phyloP scores from a whole-genome alignment of 345 rosid species.

The Excoecaria cochinchinensis region DNA sequence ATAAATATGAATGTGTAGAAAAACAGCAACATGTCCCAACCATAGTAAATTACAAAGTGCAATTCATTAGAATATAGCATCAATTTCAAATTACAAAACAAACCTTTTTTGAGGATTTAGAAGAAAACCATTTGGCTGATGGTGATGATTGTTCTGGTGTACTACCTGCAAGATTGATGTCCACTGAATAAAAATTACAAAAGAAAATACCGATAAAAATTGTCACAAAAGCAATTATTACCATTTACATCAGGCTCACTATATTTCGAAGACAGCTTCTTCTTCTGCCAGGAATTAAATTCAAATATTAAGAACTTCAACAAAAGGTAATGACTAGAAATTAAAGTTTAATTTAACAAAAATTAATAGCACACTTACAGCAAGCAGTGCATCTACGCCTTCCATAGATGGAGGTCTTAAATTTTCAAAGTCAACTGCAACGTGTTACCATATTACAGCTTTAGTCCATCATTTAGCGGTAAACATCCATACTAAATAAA shows the following conservation, averaged over 20 bases:
- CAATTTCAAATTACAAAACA: slow-evolving; percentile 9
- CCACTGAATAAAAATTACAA: background rate
- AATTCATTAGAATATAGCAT: background rate
- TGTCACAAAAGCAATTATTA: slow-evolving; percentile 27
- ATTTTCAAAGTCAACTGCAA: slow-evolving; percentile 61
- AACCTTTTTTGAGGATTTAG: slow-evolving; percentile 83
- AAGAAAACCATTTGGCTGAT: slow-evolving; percentile 73
- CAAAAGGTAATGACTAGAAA: background rate
- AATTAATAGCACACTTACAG: slow-evolving; percentile 35
- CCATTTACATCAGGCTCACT: slow-evolving; percentile 53
- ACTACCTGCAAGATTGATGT: slow-evolving; percentile 46
- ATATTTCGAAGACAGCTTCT: slow-evolving; percentile 51
- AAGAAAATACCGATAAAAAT: background rate
- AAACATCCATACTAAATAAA: background rate
- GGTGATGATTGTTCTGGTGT: slow-evolving; percentile 43
- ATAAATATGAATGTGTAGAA: background rate
- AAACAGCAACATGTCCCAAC: background rate
- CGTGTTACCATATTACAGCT: background rate
- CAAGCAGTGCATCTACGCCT: slow-evolving; percentile 54
- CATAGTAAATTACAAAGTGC: background rate
- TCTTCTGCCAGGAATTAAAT: slow-evolving; percentile 42
- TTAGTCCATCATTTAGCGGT: too few species aligned
- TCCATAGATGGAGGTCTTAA: slow-evolving; percentile 71
- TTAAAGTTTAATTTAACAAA: background rate
- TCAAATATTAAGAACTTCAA: background rate